A percentile compares a stretch with the other conserved stretches of the same genome.
These are phyloP conservation scores for Fusarium sp. DNA, from an alignment of 2,329 filamentous ascomycete species.

Conservation along the genomic window DNA sequence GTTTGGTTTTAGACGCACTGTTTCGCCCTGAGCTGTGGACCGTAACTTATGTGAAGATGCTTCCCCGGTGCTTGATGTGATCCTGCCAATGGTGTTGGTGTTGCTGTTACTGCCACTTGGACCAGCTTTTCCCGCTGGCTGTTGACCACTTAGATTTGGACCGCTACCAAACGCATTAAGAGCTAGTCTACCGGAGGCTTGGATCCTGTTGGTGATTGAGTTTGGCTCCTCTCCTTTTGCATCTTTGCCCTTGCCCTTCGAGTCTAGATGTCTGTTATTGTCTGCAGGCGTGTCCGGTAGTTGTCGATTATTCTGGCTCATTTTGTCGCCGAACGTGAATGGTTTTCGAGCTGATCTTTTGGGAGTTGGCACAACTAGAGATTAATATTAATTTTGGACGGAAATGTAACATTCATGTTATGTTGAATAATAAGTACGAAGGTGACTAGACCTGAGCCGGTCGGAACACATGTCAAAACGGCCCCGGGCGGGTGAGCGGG, in stretches of 20 bases:
- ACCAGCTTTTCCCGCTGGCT: slow-evolving; percentile 39
- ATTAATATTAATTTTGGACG: neutral
- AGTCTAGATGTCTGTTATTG: slow-evolving; percentile 7
- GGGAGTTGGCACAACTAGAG: neutral
- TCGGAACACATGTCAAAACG: slow-evolving; percentile 37
- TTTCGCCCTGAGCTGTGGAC: slow-evolving; percentile 29
- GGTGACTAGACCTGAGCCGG: slow-evolving; percentile 11
- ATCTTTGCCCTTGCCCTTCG: slow-evolving; percentile 37
- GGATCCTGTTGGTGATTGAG: slow-evolving; percentile 44
- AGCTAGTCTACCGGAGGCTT: slow-evolving; percentile 47
- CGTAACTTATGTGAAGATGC: slow-evolving; percentile 41
- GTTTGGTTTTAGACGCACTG: slow-evolving; percentile 29
- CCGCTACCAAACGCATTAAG: slow-evolving; percentile 43
- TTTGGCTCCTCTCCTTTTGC: slow-evolving; percentile 25
- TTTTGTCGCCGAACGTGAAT: slow-evolving; percentile 21
- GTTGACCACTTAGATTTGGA: slow-evolving; percentile 30
- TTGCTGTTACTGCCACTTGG: slow-evolving; percentile 18
- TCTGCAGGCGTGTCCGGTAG: slow-evolving; percentile 1
- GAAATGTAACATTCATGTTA: neutral
- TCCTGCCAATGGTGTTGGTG: slow-evolving; percentile 16
- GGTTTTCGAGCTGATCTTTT: neutral
- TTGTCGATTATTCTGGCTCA: slow-evolving; percentile 26
- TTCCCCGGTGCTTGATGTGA: slow-evolving; percentile 32
- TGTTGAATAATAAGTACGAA: neutral
- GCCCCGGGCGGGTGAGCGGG: slow-evolving; percentile 43